Base-by-base conservation (phyloP, 306 rosid species). In the Quercus glauca region DNA sequence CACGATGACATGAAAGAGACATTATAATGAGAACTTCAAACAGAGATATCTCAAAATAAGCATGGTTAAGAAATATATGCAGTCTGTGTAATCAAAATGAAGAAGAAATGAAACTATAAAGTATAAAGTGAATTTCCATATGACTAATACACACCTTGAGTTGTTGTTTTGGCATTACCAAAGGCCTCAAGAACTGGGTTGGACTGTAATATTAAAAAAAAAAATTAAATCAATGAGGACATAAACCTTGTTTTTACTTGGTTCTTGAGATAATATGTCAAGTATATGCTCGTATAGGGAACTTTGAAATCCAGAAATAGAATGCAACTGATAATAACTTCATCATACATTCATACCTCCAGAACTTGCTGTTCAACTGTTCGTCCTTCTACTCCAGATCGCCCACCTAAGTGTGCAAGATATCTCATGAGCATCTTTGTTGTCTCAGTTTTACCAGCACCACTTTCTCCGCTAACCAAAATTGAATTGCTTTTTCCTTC, bases 111-210 rank as follows among this genome's bases (percentile, higher is more conserved):
- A 41, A 41, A 41, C 49, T n/a, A n/a, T n/a, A n/a, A n/a, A n/a
- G n/a, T 9, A 41, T 41, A 41, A 41, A 41, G 9, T 29, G 58
- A 59, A 73, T 72, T 29, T 31, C 58, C 23, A 52, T 63, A 69
- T 68, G 15, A 73, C 45, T 37, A 80, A 81, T 55, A 80, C 89
- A 82, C 89, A 94, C 98, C 98, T 94, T 83, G 98, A 94, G 84
- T 94, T 94, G 80, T 94, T 94, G 76, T 94, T 90, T 94, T 92
- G 65, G 97, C 98, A 85, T 94, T 94, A 67, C 98, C 98, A 81
- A 94, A 94, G 76, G 98, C 90, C 91, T 94, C 98, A 87, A 94
- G 98, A 83, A 94, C 98, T 81, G 98, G 98, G 84, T 94, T 94
- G 80, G 98, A 92, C 98, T 94, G 95, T 81, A 70, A 86, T 57